Base-by-base conservation (phyloP, 441 rosid genomes). In the Pelargonium citronellum region DNA sequence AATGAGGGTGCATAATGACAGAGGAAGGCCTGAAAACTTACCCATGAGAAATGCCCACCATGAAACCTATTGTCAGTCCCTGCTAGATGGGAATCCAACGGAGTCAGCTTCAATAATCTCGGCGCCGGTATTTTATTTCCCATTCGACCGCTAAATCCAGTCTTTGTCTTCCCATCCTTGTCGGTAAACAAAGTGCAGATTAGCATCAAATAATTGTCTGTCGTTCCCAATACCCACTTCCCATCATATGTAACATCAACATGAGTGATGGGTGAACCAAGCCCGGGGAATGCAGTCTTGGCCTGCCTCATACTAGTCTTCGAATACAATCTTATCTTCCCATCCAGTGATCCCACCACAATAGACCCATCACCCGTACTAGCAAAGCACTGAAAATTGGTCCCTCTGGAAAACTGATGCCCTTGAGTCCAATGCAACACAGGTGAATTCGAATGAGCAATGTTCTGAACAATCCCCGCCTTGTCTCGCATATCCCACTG, bases 401-500 rank as follows among this genome's bases (percentile, higher is more conserved):
- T 88, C 44, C 93, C 93, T 77, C 91, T 82, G 0, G 91, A 81
- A 64, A 88, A 88, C 80, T 88, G 93, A 76, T 86, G 93, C 53
- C 93, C 91, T 74, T 86, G 93, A 53, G 86, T 74, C 91, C 93
- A 88, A 58, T 85, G 79, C 84, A 88, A 80, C 58, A 86, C 84
- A 4, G 93, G 88, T 0, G 90, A 83, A 62, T 43, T 74, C 15
- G 83, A 79, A 22, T 67, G 76, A 0, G 69, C 87, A 3, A 86
- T 79, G 69, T 81, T 82, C 83, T 85, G 91, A 55, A 88, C 91
- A 20, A 88, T 78, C 49, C 93, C 93, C 49, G 82, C 74, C 70
- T 76, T 78, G 64, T 88, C 93, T 76, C 93, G 81, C 89, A 83
- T 86, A 81, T 88, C 93, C 93, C 93, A 88, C 15, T 86, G 93